These are phyloP conservation scores for Westerdykella ornata DNA, from an alignment of 2,329 filamentous ascomycete genomes.

Conservation along the genomic window DNA sequence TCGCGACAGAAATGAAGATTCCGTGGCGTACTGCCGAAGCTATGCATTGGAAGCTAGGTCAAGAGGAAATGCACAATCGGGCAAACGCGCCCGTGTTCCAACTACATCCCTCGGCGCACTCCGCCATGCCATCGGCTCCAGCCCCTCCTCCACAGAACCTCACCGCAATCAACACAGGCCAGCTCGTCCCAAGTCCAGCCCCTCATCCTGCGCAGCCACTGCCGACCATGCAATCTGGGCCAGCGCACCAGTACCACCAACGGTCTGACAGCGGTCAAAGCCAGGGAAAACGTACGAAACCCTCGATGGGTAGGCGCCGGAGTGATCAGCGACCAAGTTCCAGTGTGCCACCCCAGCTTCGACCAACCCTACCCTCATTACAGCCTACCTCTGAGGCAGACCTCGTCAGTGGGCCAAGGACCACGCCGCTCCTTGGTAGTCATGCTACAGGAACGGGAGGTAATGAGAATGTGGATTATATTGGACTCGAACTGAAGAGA, in stretches of 20 bases:
- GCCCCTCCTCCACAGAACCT: slow-evolving; percentile 28
- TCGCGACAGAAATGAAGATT: slow-evolving; percentile 89
- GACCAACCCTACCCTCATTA: slow-evolving; percentile 28
- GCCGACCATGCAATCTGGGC: slow-evolving; percentile 3
- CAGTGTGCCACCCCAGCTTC: slow-evolving; percentile 33
- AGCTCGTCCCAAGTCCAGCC: slow-evolving; percentile 26
- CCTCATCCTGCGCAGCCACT: slow-evolving; percentile 17
- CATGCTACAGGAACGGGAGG: slow-evolving; percentile 24
- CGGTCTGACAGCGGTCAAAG: slow-evolving; percentile 30
- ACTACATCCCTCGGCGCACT: slow-evolving; percentile 37
- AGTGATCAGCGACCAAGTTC: slow-evolving; percentile 27
- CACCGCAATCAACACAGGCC: slow-evolving; percentile 36
- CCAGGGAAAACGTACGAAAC: slow-evolving; percentile 26
- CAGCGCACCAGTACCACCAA: slow-evolving; percentile 27
- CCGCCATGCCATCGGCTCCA: slow-evolving; percentile 24
- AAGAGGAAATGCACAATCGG: slow-evolving; percentile 86
- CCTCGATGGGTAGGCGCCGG: slow-evolving; percentile 32
- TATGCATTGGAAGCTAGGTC: slow-evolving; percentile 96
- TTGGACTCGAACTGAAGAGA: slow-evolving; percentile 28
- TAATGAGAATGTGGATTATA: slow-evolving; percentile 17
- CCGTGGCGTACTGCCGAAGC: slow-evolving; percentile 94
- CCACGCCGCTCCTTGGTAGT: slow-evolving; percentile 27
- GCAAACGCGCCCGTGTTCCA: slow-evolving; percentile 85
- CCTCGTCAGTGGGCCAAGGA: slow-evolving; percentile 31
- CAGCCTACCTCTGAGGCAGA: slow-evolving; percentile 29